Base-by-base conservation (phyloP, 1,284 basidiomycete genomes). In the Rhodotorula sp. region DNA sequence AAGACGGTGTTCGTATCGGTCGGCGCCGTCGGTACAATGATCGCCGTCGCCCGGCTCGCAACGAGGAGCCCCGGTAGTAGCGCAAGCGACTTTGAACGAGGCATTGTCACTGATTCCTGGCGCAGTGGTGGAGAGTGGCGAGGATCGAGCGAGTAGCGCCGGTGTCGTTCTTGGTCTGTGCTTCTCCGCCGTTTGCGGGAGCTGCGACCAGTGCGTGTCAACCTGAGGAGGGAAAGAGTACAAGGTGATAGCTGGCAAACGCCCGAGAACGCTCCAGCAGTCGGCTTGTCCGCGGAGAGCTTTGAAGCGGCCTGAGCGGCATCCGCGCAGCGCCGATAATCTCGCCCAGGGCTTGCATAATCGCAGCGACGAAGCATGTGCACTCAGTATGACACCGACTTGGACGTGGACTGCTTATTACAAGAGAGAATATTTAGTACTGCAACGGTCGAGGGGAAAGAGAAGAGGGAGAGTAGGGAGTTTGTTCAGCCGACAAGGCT, bases 1-100 rank as follows among this genome's bases (percentile, higher is more conserved):
- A 84, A 89, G n/a, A 84, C 78, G 61, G 84, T 82, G 56, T 52
- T 56, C 1, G 85, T 85, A 4, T 88, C 87, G 15, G 54, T 28
- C 2, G 62, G 52, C 19, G 18, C 31, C 10, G 62, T 63, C 18
- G 62, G 62, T 28, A 26, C 26, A 7, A 63, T 28, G 3, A 45
- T 26, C 5, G 62, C 62, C 18, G 15, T 26, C 16, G 26, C 28
- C 6, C n/a, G 2, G 12, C 12, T 16, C 14, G 28, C 23, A 14
- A 38, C 12, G n/a, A 3, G 18, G 1, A 34, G 34, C 34, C 5
- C 34, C 34, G 45, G n/a, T n/a, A 3, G 31, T 3, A 34, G 45
- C 26, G 12, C 38, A 10, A 43, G 58, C 12, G 47, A 50, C 12
- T 21, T 52, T 14, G 14, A 8, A 14, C 50, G 50, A 14, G 21